phyloP scores from a whole-genome alignment of 1,284 basidiomycete species.

The Volvariella volvacea region DNA sequence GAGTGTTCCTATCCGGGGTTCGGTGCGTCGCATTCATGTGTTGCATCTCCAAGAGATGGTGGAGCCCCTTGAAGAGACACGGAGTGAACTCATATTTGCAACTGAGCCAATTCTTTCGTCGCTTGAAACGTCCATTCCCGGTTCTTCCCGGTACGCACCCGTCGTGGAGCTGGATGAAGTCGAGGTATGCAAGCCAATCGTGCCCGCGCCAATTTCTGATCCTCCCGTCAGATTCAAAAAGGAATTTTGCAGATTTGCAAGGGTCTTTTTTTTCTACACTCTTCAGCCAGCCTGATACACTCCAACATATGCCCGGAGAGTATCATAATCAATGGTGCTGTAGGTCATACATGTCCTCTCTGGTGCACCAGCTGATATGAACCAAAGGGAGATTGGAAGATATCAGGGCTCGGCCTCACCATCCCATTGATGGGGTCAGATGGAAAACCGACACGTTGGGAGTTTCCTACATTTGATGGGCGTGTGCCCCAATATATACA shows the following conservation, averaged over 20 bases:
- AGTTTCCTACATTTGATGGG: slow-evolving; percentile 85
- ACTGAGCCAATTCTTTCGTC: slow-evolving; percentile 86
- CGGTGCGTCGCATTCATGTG: neutral
- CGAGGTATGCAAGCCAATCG: slow-evolving; percentile 51
- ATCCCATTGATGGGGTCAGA: slow-evolving; percentile 71
- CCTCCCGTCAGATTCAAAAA: slow-evolving; percentile 80
- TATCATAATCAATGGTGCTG: slow-evolving; percentile 82
- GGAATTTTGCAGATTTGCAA: slow-evolving; percentile 92
- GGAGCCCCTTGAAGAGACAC: slow-evolving; percentile 94
- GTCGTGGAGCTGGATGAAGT: slow-evolving; percentile 82
- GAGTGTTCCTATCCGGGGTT: slow-evolving; percentile 3
- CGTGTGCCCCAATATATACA: slow-evolving; percentile 79
- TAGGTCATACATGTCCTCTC: slow-evolving; percentile 31
- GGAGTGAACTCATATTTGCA: slow-evolving; percentile 85
- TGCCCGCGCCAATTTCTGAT: slow-evolving; percentile 8
- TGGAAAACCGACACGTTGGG: slow-evolving; percentile 75
- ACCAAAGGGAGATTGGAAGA: slow-evolving; percentile 95
- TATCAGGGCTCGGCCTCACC: slow-evolving; percentile 85
- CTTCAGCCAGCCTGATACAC: slow-evolving; percentile 87
- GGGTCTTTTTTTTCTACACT: slow-evolving; percentile 89
- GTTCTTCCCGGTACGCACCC: slow-evolving; percentile 45
- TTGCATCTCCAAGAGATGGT: slow-evolving; percentile 72
- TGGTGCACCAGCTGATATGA: neutral
- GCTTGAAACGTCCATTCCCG: slow-evolving; percentile 67
- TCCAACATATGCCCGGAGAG: slow-evolving; percentile 85